A percentile compares a stretch with the other conserved stretches of the same genome.
Conservation (phyloP, 805 yeast species). For the Deakozyma indianensis region DNA sequence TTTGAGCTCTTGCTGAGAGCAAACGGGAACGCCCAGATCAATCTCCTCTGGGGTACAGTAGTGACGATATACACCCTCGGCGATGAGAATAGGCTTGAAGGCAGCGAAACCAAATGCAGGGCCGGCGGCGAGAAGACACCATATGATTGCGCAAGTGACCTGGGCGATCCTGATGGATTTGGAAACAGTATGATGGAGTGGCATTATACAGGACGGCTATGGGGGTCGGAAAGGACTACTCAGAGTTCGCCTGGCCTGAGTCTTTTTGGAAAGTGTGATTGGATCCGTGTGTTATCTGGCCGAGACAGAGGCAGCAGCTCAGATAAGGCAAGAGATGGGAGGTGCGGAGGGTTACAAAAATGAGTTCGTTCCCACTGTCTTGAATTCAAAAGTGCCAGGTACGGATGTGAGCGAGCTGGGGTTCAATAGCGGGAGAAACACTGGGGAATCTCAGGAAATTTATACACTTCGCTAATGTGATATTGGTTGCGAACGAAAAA, state of each 20-base stretch:
- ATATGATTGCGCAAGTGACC: conserved; percentile 55
- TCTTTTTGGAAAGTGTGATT: too few species aligned
- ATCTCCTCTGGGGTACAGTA: conserved; percentile 33
- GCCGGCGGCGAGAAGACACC: conserved; percentile 91
- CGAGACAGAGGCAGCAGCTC: too few species aligned
- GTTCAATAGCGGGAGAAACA: too few species aligned
- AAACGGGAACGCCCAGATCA: conserved; percentile 19
- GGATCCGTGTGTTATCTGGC: too few species aligned
- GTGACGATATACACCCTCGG: conserved; percentile 62
- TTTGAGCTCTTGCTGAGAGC: conserved; percentile 70
- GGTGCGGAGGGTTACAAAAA: too few species aligned
- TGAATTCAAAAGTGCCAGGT: too few species aligned
- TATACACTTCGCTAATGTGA: too few species aligned
- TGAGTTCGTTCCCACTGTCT: too few species aligned
- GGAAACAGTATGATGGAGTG: neutral
- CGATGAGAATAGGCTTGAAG: conserved; percentile 63
- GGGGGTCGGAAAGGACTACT: neutral
- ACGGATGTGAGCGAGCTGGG: too few species aligned
- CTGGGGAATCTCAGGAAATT: too few species aligned
- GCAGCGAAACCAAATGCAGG: conserved; percentile 95
- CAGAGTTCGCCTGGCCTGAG: neutral
- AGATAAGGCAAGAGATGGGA: too few species aligned
- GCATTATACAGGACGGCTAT: neutral
- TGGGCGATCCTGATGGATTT: conserved; percentile 23
- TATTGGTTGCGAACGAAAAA: too few species aligned